Conservation (phyloP, 441 rosid genomes). For the Populus hybrid region DNA sequence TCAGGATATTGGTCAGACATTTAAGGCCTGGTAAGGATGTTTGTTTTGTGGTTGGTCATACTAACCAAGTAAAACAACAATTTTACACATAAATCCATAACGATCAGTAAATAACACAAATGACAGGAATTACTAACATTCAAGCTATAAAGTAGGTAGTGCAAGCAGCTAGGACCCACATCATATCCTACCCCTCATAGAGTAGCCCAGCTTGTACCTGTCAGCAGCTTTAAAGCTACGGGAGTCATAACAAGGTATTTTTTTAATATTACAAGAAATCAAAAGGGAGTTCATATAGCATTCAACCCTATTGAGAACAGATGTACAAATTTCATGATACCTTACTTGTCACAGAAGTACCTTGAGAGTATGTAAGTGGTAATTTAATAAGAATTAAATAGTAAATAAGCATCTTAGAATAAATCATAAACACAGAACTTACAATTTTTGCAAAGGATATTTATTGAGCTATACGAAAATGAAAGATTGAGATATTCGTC, state of each 20-base stretch:
- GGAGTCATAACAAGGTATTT: constrained; percentile 29
- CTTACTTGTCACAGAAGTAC: constrained; percentile 25
- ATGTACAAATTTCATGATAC: constrained; percentile 26
- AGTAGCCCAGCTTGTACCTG: constrained; percentile 53
- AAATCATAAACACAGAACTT: neutral
- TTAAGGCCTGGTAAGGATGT: neutral
- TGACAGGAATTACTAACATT: constrained; percentile 47
- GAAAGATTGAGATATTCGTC: neutral
- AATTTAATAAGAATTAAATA: constrained; percentile 17
- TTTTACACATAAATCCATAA: constrained; percentile 17
- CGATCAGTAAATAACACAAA: constrained; percentile 28
- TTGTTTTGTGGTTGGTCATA: neutral
- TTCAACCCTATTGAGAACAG: constrained; percentile 16
- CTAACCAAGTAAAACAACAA: neutral
- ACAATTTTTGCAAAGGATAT: neutral
- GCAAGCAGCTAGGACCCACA: constrained; percentile 57
- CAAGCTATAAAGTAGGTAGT: constrained; percentile 42
- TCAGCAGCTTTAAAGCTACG: constrained; percentile 50
- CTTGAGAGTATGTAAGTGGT: constrained; percentile 9
- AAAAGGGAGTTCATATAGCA: constrained; percentile 19
- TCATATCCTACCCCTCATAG: constrained; percentile 60
- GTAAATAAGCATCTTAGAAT: constrained; percentile 14
- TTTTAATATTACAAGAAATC: constrained; percentile 22
- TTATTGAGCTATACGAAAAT: neutral
- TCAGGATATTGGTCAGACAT: neutral